A percentile compares a stretch with the other conserved stretches of the same genome.
These are phyloP conservation scores for Ilyonectria mors-panacis DNA, from an alignment of 2,329 filamentous ascomycete species.

Conservation along the genomic window DNA sequence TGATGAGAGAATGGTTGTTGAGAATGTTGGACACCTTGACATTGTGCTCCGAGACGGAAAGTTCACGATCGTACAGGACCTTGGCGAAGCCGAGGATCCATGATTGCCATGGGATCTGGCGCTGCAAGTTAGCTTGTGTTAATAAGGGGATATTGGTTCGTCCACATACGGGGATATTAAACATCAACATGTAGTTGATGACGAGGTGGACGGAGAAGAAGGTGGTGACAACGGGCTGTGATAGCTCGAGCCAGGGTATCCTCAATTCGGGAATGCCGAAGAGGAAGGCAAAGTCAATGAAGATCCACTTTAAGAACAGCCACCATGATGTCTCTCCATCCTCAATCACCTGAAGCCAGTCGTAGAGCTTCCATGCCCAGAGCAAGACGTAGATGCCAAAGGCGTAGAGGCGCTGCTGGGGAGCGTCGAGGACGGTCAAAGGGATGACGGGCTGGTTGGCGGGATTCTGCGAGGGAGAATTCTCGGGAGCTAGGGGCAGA, in stretches of 20 bases:
- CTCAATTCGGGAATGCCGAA: conserved; percentile 89
- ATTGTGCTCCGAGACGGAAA: conserved; percentile 92
- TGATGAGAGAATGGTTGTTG: conserved; percentile 92
- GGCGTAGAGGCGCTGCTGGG: conserved; percentile 90
- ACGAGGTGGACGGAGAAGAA: conserved; percentile 81
- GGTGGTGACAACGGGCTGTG: conserved; percentile 78
- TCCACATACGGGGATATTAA: conserved; percentile 80
- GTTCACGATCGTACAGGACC: conserved; percentile 90
- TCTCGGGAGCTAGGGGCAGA: conserved; percentile 65
- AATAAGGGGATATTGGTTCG: not conserved
- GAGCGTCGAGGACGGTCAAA: conserved; percentile 85
- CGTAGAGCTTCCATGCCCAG: conserved; percentile 87
- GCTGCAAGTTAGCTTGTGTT: conserved; percentile 25
- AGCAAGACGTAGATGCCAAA: conserved; percentile 83
- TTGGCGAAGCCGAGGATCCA: conserved; percentile 83
- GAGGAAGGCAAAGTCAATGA: conserved; percentile 87
- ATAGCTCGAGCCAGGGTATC: conserved; percentile 97
- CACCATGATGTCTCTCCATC: conserved; percentile 90
- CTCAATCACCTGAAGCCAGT: conserved; percentile 84
- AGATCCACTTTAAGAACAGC: conserved; percentile 94
- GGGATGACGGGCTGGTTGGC: conserved; percentile 79
- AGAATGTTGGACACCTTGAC: conserved; percentile 91
- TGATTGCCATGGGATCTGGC: conserved; percentile 78
- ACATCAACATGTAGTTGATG: conserved; percentile 91
- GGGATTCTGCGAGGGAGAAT: conserved; percentile 46